Conservation (phyloP, 164 flowering plant genomes). For the Brasenia schreberi region DNA sequence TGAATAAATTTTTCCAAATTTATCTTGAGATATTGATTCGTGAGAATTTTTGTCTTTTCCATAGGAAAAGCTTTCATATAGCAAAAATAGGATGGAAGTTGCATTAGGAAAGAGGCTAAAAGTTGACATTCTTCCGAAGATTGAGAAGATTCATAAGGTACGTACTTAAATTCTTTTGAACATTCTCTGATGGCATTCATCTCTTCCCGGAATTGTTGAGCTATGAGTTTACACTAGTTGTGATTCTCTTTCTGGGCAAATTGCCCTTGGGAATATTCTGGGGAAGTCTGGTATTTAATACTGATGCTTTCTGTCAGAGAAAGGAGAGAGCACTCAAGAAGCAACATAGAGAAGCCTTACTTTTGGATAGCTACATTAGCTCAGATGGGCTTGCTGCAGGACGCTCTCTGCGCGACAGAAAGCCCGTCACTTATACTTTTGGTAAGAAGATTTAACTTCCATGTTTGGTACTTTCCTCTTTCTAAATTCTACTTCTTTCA, state of each 20-base stretch:
- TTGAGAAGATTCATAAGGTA: conserved; percentile 91
- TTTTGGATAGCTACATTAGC: conserved; percentile 61
- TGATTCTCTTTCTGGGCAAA: background rate
- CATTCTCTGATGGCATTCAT: background rate
- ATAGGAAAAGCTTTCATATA: conserved; percentile 87
- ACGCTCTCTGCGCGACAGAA: conserved; percentile 94
- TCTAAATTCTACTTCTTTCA: no score
- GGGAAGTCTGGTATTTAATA: no score
- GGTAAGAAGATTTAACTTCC: conserved; percentile 33
- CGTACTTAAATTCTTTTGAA: conserved; percentile 3
- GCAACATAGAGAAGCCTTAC: conserved; percentile 91
- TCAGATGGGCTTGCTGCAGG: conserved; percentile 81
- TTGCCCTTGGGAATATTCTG: background rate
- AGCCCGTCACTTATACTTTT: conserved; percentile 93
- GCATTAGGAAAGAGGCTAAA: conserved; percentile 85
- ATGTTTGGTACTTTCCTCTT: no score
- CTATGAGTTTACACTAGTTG: no score
- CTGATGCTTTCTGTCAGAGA: conserved; percentile 31
- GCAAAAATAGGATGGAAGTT: conserved; percentile 85
- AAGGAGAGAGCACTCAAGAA: conserved; percentile 88
- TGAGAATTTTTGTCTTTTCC: background rate
- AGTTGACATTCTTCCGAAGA: conserved; percentile 87
- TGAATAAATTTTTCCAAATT: no score
- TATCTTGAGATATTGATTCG: no score
- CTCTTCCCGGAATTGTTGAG: no score